A percentile compares a stretch with the other conserved stretches of the same genome.
Evolutionary conservation across 495 filamentous ascomycete genomes (phyloP).

Genomic region (Neurospora sp.): DNA sequence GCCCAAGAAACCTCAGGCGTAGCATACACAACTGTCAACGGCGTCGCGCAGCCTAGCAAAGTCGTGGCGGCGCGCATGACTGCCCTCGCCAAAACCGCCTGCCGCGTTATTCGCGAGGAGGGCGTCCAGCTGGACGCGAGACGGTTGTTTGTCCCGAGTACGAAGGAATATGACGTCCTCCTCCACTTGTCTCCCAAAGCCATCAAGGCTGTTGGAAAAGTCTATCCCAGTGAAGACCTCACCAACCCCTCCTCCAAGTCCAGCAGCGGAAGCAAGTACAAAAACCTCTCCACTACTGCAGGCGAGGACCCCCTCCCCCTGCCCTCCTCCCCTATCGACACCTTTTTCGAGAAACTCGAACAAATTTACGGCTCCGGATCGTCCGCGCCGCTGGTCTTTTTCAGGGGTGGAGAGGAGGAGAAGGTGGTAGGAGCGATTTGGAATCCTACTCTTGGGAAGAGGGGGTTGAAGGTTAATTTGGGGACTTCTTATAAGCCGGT

Average conservation of each 20-base stretch:
- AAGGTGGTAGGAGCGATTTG: conserved; percentile 66
- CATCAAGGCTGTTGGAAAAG: background rate
- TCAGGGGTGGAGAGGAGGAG: conserved; percentile 51
- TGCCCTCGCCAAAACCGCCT: conserved; percentile 63
- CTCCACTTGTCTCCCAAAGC: conserved; percentile 54
- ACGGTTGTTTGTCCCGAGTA: conserved; percentile 56
- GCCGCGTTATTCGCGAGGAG: conserved; percentile 47
- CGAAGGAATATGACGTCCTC: conserved; percentile 76
- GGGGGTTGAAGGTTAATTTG: conserved; percentile 58
- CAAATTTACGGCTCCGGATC: conserved; percentile 32
- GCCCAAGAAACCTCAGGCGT: conserved; percentile 66
- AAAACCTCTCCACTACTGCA: conserved; percentile 50
- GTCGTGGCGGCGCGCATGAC: conserved; percentile 81
- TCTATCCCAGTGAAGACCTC: conserved; percentile 17
- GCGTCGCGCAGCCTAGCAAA: conserved; percentile 48
- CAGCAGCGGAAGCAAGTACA: conserved; percentile 37
- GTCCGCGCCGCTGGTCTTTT: conserved; percentile 58
- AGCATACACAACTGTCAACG: conserved; percentile 62
- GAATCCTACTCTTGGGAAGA: conserved; percentile 53
- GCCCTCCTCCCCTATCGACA: conserved; percentile 32
- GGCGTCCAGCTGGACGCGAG: conserved; percentile 45
- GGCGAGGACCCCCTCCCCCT: conserved; percentile 29
- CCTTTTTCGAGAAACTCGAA: conserved; percentile 51
- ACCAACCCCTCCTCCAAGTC: background rate
- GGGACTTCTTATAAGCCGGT: conserved; percentile 56